Evolutionary conservation across 2,329 filamentous ascomycete genomes (phyloP), one percentile per base, ranked within the genome.

Genomic region (Pseudofabraea citricarpa): DNA sequence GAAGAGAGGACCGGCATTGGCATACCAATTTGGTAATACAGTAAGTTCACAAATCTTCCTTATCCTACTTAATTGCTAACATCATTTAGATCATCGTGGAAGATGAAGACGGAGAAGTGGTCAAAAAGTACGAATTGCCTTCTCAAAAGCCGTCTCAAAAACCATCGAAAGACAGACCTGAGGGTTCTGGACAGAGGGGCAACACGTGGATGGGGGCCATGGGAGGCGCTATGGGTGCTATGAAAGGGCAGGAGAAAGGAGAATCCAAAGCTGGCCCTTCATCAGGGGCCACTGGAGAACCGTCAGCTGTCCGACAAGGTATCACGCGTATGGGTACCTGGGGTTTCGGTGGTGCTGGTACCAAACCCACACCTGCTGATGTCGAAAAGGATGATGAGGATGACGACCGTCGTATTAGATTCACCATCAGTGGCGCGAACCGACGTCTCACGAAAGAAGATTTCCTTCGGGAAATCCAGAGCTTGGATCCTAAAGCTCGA

Each of bases 21-120:
- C 87, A 5, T 94, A 90, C 60, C 87, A 90, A 53, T 91, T 89
- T 57, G 88, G 88, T 50, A 90, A 88, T 60, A 90, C 77, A 33
- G 79, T 81, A 71, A 62, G 75, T 62, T 36, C 16, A 21, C 4
- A 4, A 20, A 22, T 16, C 6, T 12, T 16, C 40, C 9, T 41
- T 20, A 3, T 1, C 6, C n/a, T 16, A 15, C 29, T 6, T 31
- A 4, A 16, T 12, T 31, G 31, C 53, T 58, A 50, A 56, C 41
- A 43, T 15, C 1, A 13, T 22, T 3, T 35, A 87, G 69, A 88
- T 94, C 51, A 91, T 94, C 59, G 85, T 94, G 13, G 87, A 94
- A 66, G 87, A 94, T 49, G 85, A 87, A 62, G 83, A 90, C 54
- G 87, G 87, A 33, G 88, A 94, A 61, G 88, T 94, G 23, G 77